Base-by-base conservation (phyloP, 2,329 filamentous ascomycete genomes). In the Fusarium oxysporum region DNA sequence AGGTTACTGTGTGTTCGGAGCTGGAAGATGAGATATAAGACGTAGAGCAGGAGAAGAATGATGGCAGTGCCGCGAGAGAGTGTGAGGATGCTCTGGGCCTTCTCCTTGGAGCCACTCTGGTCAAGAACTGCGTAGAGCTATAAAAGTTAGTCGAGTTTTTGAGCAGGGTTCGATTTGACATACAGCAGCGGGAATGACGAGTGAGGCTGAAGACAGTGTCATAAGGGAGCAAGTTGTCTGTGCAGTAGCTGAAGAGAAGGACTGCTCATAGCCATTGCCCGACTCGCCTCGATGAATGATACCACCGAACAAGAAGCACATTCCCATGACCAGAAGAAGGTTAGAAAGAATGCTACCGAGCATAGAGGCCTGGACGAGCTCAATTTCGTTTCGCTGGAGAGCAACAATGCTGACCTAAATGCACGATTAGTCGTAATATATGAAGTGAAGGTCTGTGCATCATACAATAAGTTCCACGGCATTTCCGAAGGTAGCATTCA, bases 321-420 rank as follows among this genome's bases (percentile, higher is more conserved):
- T 93, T 76, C 92, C 92, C 80, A 95, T 88, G 51, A 95, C 96
- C 28, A 98, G 90, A 12, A 98, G 88, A 73, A 98, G 92, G 82
- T 98, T 98, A 73, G 96, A 98, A 43, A 98, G 87, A 76, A 98
- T 97, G 78, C 93, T 97, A 53, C 96, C 96, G 38, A 98, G 91
- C 95, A 98, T 98, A 72, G 94, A 97, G 25, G 96, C 93, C 84
- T 98, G 96, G n/a, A 98, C 96, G 73, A 98, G 95, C 77, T 96
- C 92, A 79, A 98, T 97, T 83, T 98, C 93, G 71, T 91, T 90
- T 76, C 96, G 91, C 74, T 87, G 90, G 50, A 99, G 88, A 23
- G 96, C 96, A 72, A 98, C 92, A 76, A 98, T 96, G 81, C 94
- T 97, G 80, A 97, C 93, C 93, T 96, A 79, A 23, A 25, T 1